Evolutionary conservation across 176 grass and related monocot species (phyloP), one percentile per base, ranked within the genome.

Genomic region (Pontederia paniculata): DNA sequence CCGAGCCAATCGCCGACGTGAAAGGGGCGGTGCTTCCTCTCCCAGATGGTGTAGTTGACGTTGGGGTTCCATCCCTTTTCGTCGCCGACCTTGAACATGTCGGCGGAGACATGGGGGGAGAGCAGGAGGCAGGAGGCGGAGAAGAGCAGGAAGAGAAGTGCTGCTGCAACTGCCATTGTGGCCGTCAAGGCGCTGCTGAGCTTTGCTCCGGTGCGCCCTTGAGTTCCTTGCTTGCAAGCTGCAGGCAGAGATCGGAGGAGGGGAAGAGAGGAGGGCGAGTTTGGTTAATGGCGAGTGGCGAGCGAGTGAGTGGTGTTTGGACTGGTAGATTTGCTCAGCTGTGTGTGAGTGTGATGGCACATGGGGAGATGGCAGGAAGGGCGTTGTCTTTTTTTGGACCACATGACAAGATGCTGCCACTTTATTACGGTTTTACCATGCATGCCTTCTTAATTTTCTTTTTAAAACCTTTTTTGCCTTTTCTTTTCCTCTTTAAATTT

Each of bases 1-100:
- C 93, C 93, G 45, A 98, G 80, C 93, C 93, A 98, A 72, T 91
- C 93, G 50, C 76, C 93, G 61, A 84, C 76, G 80, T 98, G 88
- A 74, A 91, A 98, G 16, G 93, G 93, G 9, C 45, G 49, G 86
- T 98, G 86, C 74, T 77, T 58, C 65, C 74, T 42, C 66, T 64
- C 45, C 93, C 93, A 98, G 48, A 63, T 54, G 78, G 83, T 73
- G 83, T 98, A 98, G 83, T 98, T 98, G 14, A 71, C 65, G 71
- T 76, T 78, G 59, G 93, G 86, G 62, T 91, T 93, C 94, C 87
- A 93, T 1, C 94, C 94, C 78, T 75, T 51, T 78, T 76, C 72
- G 50, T 88, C 85, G 62, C 94, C 87, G 17, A 97, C 68, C 18
- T 37, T 70, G 80, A 98, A 74, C 66, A 64, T 87, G 82, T 84